Evolutionary conservation across 148 eudicot species (phyloP).

Genomic region (Silene conica): DNA sequence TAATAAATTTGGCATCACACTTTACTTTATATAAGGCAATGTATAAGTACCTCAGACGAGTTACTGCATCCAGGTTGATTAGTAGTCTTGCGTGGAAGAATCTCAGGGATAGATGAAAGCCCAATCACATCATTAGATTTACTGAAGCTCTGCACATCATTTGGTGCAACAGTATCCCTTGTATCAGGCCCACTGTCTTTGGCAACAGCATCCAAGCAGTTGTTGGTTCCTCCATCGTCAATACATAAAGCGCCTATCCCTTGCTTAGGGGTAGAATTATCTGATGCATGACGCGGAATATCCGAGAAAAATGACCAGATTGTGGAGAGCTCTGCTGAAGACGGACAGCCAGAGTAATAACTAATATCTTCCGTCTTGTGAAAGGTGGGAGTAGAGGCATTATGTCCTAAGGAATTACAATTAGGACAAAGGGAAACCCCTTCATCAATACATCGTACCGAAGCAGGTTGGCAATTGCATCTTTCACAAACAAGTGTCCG

Average conservation of each 20-base stretch:
- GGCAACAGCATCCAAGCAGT: constrained; percentile 18
- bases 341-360: constrained; percentile 87
- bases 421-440: constrained; percentile 67
- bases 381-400: constrained; percentile 32
- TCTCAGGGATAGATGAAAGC: constrained; percentile 35
- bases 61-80: constrained; percentile 32
- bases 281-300: constrained; percentile 31
- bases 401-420: constrained; percentile 63
- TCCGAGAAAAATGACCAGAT: constrained; percentile 76
- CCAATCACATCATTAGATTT: constrained; percentile 37
- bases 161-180: constrained; percentile 19
- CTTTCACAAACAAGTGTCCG: constrained; percentile 84
- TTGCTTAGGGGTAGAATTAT: constrained; percentile 56
- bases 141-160: constrained; percentile 31
- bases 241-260: constrained; percentile 60
- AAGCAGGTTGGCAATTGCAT: constrained; percentile 76
- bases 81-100: constrained; percentile 28
- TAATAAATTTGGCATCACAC: neutral
- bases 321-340: constrained; percentile 66
- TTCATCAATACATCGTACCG: constrained; percentile 72
- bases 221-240: constrained; percentile 29
- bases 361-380: constrained; percentile 63
- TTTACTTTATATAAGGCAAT: constrained; percentile 4
- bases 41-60: constrained; percentile 55
- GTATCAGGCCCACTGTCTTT: constrained; percentile 25